Evolutionary conservation across 78 protist species (phyloP), one percentile per base, ranked within the genome.

Genomic region (Polysphondylium violaceum): DNA sequence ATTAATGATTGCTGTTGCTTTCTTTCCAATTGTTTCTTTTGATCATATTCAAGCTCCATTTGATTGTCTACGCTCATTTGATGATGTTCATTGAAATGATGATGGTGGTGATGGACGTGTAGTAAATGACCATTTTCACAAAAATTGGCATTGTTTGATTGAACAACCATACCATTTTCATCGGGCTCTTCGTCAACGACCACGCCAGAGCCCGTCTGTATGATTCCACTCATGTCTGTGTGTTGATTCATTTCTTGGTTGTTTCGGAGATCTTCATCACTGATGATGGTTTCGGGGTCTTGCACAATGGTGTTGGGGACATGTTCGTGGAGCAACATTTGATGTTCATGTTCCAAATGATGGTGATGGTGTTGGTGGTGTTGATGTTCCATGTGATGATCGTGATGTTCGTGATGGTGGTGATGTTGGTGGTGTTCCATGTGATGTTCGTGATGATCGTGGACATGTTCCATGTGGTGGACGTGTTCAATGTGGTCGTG

Each of bases 191-290:
- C 3, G 2, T 63, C 71, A 27, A 35, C 71, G 16, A 35, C 41
- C 16, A 35, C 71, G 17, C 71, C 35, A 31, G 27, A 63, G 35
- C 35, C 27, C 71, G 50, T 14, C 41, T 63, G 2, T 14, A 5
- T 33, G 35, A 35, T 16, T 12, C 35, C n/a, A 27, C 38, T 63
- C 7, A n/a, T 14, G 1, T 63, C 71, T 4, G 35, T 63, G 4
- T 61, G n/a, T 61, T 63, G 71, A 43, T 33, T 63, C 71, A 1
- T 35, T 35, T 19, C 27, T 63, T 63, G 71, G 5, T 11, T 61
- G 21, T 61, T 61, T 36, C 5, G 69, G 35, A 0, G n/a, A n/a
- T n/a, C n/a, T n/a, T 61, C 36, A 33, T 61, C 69, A 47, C 11
- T 47, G 53, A 14, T 47, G 53, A 14, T 47, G 53, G 7, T 14